phyloP scores from a whole-genome alignment of 805 yeast species.

The Kregervanrija pseudodelftensis region DNA sequence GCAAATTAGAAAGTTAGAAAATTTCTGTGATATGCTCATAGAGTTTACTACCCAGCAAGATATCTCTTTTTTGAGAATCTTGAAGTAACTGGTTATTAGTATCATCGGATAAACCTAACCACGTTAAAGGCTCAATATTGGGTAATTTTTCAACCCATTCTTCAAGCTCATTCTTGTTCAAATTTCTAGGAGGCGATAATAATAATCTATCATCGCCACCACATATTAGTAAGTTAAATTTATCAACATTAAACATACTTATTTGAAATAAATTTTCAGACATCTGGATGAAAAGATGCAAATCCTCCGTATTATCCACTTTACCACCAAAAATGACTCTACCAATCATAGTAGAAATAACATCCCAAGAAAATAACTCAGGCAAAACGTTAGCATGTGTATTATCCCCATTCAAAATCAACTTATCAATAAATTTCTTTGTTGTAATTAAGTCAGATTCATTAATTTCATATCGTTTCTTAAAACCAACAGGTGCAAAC shows the following conservation, averaged over 20 bases:
- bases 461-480: constrained; percentile 57
- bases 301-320: constrained; percentile 37
- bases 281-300: constrained; percentile 26
- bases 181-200: background rate
- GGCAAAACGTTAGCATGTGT: constrained; percentile 47
- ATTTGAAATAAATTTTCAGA: constrained; percentile 33
- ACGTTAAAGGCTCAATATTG: constrained; percentile 32
- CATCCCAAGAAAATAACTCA: constrained; percentile 26
- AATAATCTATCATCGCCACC: constrained; percentile 9
- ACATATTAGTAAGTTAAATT: constrained; percentile 35
- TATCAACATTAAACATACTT: constrained; percentile 30
- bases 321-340: constrained; percentile 64
- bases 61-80: background rate
- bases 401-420: constrained; percentile 26
- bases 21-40: too few species aligned
- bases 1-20: too few species aligned
- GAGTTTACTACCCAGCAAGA: too few species aligned
- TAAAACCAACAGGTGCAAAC: constrained; percentile 58
- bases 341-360: constrained; percentile 40
- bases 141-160: constrained; percentile 53
- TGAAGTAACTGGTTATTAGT: constrained; percentile 7
- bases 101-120: constrained; percentile 22
- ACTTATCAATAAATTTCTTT: constrained; percentile 33
- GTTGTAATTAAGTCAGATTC: constrained; percentile 62
- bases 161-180: constrained; percentile 22